phyloP scores from a whole-genome alignment of 1,139 yeast genomes.

The Pichia sp. region DNA sequence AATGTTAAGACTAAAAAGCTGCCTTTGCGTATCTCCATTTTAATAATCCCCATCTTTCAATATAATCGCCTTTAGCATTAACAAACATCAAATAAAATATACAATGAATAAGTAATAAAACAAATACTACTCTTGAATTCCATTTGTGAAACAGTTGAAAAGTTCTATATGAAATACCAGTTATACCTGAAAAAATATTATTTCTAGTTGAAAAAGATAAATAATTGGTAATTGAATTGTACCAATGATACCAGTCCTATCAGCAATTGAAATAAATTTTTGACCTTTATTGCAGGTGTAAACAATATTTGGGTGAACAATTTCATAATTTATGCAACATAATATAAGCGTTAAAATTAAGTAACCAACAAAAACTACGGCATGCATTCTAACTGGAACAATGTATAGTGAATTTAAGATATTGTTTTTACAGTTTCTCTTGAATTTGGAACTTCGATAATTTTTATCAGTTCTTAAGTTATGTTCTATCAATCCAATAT shows the following conservation, averaged over 20 bases:
- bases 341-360: slow-evolving; percentile 23
- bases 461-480: not conserved
- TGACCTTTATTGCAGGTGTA: slow-evolving; percentile 27
- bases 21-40: slow-evolving; percentile 36
- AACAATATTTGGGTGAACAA: slow-evolving; percentile 26
- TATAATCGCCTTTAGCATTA: slow-evolving; percentile 35
- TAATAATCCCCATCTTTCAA: slow-evolving; percentile 38
- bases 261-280: slow-evolving; percentile 42
- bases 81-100: slow-evolving; percentile 34
- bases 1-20: slow-evolving; percentile 29
- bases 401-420: slow-evolving; percentile 14
- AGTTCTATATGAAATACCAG: slow-evolving; percentile 57
- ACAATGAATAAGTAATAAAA: slow-evolving; percentile 37
- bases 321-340: slow-evolving; percentile 26
- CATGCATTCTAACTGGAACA: slow-evolving; percentile 30
- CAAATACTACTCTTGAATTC: slow-evolving; percentile 45
- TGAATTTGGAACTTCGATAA: slow-evolving; percentile 4
- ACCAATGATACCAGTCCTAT: slow-evolving; percentile 53
- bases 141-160: slow-evolving; percentile 56
- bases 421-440: slow-evolving; percentile 3
- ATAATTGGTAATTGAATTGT: slow-evolving; percentile 51
- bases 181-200: slow-evolving; percentile 48
- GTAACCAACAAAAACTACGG: slow-evolving; percentile 26
- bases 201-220: slow-evolving; percentile 57
- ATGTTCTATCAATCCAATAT: no score